Percentiles rank a stretch among this genome's conserved stretches.
phyloP scores from a whole-genome alignment of 2,329 filamentous ascomycete species.

The Cordyceps militaris region DNA sequence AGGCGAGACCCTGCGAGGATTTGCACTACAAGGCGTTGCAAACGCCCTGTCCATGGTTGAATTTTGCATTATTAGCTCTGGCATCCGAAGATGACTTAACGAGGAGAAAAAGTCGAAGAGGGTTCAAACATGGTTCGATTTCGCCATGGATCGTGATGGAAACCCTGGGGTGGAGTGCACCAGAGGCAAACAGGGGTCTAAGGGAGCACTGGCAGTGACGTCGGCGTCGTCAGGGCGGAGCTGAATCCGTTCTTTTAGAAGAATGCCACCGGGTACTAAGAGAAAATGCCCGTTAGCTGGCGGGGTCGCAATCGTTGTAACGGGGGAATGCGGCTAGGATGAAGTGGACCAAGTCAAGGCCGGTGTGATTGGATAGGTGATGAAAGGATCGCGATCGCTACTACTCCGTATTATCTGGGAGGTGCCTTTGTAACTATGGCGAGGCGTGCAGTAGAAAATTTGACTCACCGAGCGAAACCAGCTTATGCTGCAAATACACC shows the following conservation, averaged over 20 bases:
- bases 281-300: background rate
- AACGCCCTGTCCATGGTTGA: background rate
- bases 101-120: background rate
- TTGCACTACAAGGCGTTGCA: background rate
- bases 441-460: background rate
- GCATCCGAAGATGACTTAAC: conserved; percentile 8
- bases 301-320: background rate
- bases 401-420: too few species aligned
- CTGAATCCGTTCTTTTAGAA: background rate
- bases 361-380: conserved; percentile 1
- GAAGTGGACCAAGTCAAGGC: background rate
- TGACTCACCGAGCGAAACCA: background rate
- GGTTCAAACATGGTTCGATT: conserved; percentile 1
- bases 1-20: conserved; percentile 36
- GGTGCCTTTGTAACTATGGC: too few species aligned
- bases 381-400: conserved; percentile 6
- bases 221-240: conserved; percentile 8
- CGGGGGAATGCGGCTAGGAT: background rate
- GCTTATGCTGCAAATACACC: too few species aligned
- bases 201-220: background rate
- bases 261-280: background rate
- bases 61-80: background rate
- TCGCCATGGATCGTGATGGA: background rate
- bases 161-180: background rate
- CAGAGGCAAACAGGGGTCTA: background rate